Evolutionary conservation across 2,329 filamentous ascomycete species (phyloP).

Genomic region (Pestalotiopsis fici): DNA sequence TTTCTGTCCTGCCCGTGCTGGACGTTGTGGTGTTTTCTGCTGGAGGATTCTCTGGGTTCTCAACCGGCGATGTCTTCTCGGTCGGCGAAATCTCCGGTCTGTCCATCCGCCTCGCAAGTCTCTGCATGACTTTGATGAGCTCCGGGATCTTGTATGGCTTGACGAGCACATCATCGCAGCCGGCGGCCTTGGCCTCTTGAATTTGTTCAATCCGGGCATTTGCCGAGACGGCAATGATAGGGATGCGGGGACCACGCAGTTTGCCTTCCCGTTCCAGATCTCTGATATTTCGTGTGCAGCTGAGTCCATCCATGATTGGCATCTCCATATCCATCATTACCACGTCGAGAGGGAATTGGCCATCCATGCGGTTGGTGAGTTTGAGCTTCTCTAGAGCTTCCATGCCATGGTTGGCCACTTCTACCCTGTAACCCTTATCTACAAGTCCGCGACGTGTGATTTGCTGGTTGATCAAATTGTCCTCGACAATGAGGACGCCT

Average conservation of each 20-base stretch:
- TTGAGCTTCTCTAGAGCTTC: constrained; percentile 52
- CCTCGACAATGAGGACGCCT: constrained; percentile 61
- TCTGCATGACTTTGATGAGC: constrained; percentile 31
- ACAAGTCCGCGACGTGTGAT: constrained; percentile 62
- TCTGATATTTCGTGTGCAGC: constrained; percentile 66
- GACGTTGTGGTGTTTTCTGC: neutral
- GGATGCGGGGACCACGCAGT: constrained; percentile 53
- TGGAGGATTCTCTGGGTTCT: neutral
- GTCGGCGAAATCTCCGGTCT: neutral
- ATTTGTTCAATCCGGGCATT: constrained; percentile 67
- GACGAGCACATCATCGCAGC: constrained; percentile 67
- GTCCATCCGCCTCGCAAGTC: neutral
- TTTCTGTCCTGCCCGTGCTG: neutral
- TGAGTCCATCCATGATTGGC: constrained; percentile 72
- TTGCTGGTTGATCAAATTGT: constrained; percentile 67
- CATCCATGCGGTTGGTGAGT: constrained; percentile 18
- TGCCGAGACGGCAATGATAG: constrained; percentile 68
- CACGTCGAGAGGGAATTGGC: constrained; percentile 49
- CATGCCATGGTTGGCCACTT: constrained; percentile 63
- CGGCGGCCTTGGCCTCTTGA: constrained; percentile 48
- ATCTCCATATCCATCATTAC: constrained; percentile 79
- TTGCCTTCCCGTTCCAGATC: constrained; percentile 57
- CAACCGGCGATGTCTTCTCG: neutral
- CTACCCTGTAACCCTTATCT: constrained; percentile 58
- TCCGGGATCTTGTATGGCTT: constrained; percentile 71